phyloP scores from a whole-genome alignment of 345 rosid species.

The Hypericum perforatum region DNA sequence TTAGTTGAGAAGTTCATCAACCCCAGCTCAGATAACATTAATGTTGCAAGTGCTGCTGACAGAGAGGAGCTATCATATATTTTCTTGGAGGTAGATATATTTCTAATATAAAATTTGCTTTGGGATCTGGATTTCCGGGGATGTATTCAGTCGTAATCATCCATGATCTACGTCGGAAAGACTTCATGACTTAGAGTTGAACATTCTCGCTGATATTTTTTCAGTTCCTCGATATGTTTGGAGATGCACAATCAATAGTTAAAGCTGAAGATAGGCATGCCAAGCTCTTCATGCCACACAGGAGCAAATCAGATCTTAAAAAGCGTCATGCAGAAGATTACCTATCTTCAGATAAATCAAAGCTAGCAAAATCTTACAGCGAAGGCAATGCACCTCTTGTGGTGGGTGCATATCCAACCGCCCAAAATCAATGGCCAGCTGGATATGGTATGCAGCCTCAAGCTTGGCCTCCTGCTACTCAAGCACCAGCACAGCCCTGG shows the following conservation, averaged over 20 bases:
- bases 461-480: constrained; percentile 71
- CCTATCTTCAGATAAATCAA: constrained; percentile 66
- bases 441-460: constrained; percentile 75
- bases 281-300: constrained; percentile 54
- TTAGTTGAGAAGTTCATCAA: constrained; percentile 59
- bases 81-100: constrained; percentile 60
- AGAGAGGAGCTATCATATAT: constrained; percentile 84
- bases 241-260: constrained; percentile 53
- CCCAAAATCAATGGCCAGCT: constrained; percentile 76
- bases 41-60: constrained; percentile 44
- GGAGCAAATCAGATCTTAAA: constrained; percentile 52
- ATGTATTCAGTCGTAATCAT: too few species aligned
- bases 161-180: not conserved
- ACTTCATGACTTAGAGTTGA: not conserved
- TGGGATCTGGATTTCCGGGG: too few species aligned
- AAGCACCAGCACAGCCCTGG: constrained; percentile 64
- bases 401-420: constrained; percentile 63
- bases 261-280: constrained; percentile 83
- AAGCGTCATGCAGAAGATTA: constrained; percentile 84
- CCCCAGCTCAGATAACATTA: constrained; percentile 42
- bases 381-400: constrained; percentile 42
- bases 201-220: constrained; percentile 9
- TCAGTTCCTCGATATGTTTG: constrained; percentile 78
- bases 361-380: constrained; percentile 57
- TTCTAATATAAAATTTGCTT: not conserved